phyloP scores from a whole-genome alignment of 2,329 filamentous ascomycete genomes.

The Fonsecaea nubica region DNA sequence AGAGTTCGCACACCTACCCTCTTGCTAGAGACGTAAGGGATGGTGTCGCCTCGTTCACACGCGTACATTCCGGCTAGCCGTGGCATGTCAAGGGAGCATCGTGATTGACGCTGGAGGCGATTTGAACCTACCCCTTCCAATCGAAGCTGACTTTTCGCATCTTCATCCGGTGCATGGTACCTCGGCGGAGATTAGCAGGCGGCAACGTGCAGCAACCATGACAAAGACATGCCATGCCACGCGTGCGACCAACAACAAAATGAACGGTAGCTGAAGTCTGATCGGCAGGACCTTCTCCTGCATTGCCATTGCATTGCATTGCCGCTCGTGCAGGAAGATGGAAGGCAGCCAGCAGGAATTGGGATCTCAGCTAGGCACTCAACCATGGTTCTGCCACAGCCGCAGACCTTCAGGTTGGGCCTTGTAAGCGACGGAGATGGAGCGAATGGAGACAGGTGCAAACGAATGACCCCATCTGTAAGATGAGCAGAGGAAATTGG shows the following conservation, averaged over 20 bases:
- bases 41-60: conserved; percentile 11
- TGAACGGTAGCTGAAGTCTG: conserved; percentile 13
- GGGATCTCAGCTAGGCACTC: conserved; percentile 36
- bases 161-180: conserved; percentile 17
- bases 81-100: conserved; percentile 24
- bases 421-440: conserved; percentile 22
- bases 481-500: conserved; percentile 31
- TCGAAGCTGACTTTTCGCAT: conserved; percentile 19
- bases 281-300: conserved; percentile 17
- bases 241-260: conserved; percentile 36
- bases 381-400: conserved; percentile 34
- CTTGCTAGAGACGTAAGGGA: conserved; percentile 20
- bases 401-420: conserved; percentile 22
- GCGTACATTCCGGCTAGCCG: conserved; percentile 14
- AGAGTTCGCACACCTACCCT: conserved; percentile 1
- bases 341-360: conserved; percentile 36
- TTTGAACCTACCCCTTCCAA: conserved; percentile 20
- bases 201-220: conserved; percentile 35
- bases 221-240: conserved; percentile 37
- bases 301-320: conserved; percentile 11
- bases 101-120: conserved; percentile 15
- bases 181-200: conserved; percentile 34
- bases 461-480: conserved; percentile 29
- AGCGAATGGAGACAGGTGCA: conserved; percentile 24
- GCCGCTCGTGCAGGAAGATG: conserved; percentile 20